Base-by-base conservation (phyloP, 352 stramenopile species). In the Globisporangium abappressorium region DNA sequence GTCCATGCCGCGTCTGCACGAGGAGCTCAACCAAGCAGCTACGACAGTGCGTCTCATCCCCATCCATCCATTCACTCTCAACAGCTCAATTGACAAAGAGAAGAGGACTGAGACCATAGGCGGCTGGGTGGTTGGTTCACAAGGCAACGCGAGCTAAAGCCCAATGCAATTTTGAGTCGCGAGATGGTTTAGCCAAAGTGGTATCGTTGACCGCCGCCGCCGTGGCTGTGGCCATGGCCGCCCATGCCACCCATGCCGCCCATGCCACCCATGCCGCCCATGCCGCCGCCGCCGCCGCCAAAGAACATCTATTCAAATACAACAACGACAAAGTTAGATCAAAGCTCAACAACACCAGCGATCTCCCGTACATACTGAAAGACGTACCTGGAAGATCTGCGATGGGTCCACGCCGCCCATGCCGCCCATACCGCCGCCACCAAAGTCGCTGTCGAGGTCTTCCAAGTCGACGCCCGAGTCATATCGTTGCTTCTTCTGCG, bases 391-490 rank as follows among this genome's bases (percentile, higher is more conserved):
- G 74, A 94, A 93, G 69, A 94, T 94, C 73, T 94, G 84, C 22
- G 83, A 91, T 4, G 86, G 86, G 54, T 94, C 84, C 18, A 94
- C 84, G 33, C 91, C 91, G 30, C 81, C 79, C 84, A 93, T 93
- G 49, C 80, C 82, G 66, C 82, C 84, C 85, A 95, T 95, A 56
- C 85, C 84, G 49, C 87, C 86, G 12, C 75, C 76, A 41, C 81
- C 84, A 72, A 90, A 92, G 77, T 93, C 90, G 67, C 88, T 95
- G 66, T 98, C 93, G 30, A 98, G 78, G 66, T 98, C 93, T 71
- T 98, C 92, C n/a, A 97, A 72, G 67, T 98, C 91, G 61, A 98
- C 88, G 24, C 95, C 95, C 5, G 87, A 90, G 84, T 99, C 97
- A 79, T 99, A 99, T 47, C 94, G 87, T 65, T 88, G 76, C 69